phyloP scores from a whole-genome alignment of 192 early-diverging fungal species.

The Entomortierella chlamydospora region DNA sequence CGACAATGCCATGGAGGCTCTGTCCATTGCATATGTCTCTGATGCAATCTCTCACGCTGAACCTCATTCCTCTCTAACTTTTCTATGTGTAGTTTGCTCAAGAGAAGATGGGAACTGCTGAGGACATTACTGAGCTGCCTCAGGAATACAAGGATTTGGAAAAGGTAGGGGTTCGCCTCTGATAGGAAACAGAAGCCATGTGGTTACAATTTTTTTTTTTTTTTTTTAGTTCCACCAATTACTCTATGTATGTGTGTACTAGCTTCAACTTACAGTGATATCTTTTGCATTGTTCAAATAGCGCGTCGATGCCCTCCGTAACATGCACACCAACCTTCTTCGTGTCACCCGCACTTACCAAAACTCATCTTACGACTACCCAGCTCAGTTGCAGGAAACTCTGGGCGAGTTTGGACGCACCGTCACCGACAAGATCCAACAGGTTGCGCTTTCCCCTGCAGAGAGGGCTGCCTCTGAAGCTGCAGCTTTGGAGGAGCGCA shows the following conservation, averaged over 20 bases:
- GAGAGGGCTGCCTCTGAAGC: slow-evolving; percentile 58
- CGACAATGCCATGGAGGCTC: no score
- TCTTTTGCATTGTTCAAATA: slow-evolving; percentile 36
- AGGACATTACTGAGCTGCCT: slow-evolving; percentile 93
- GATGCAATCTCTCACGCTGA: background rate
- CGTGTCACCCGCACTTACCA: slow-evolving; percentile 80
- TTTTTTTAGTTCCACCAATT: background rate
- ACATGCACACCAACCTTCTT: slow-evolving; percentile 76
- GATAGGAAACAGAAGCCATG: background rate
- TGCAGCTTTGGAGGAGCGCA: slow-evolving; percentile 41
- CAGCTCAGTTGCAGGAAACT: slow-evolving; percentile 75
- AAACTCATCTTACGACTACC: slow-evolving; percentile 81
- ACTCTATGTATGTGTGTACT: background rate
- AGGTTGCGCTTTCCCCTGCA: slow-evolving; percentile 64
- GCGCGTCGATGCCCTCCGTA: slow-evolving; percentile 83
- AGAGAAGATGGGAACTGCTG: slow-evolving; percentile 84
- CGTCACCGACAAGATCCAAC: slow-evolving; percentile 72
- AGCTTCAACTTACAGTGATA: no score
- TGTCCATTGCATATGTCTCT: background rate
- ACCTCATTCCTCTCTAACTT: background rate
- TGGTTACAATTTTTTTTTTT: background rate
- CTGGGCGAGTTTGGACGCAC: slow-evolving; percentile 77
- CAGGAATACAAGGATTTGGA: slow-evolving; percentile 94
- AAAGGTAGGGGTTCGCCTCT: slow-evolving; percentile 62
- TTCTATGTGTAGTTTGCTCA: slow-evolving; percentile 84